These are phyloP conservation scores for Microglena sp. DNA, from an alignment of 139 green algal species.

Conservation along the genomic window DNA sequence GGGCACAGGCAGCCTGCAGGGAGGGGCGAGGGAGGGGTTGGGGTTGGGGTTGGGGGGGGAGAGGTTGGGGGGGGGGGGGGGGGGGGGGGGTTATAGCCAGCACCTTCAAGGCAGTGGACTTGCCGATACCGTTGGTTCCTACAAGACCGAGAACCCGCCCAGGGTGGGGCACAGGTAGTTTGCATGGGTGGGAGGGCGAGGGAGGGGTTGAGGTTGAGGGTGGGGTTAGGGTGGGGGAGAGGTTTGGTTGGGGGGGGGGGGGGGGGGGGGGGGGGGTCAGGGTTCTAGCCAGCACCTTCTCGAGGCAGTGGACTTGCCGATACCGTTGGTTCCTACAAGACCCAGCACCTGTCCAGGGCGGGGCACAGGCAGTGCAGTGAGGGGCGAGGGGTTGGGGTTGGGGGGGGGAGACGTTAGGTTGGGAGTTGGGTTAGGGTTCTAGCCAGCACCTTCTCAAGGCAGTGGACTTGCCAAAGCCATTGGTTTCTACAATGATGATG, in stretches of 20 bases:
- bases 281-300: conserved; percentile 87
- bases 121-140: conserved; percentile 94
- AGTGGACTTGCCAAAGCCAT: conserved; percentile 98
- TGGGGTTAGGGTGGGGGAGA: too few species aligned
- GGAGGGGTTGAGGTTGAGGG: too few species aligned
- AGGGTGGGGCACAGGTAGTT: too few species aligned
- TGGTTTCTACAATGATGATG: conserved; percentile 97
- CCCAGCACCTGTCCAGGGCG: conserved; percentile 91
- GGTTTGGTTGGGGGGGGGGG: too few species aligned
- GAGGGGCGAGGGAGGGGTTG: background rate
- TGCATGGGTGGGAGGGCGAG: too few species aligned
- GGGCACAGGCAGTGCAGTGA: conserved; percentile 78
- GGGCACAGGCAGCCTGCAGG: conserved; percentile 71
- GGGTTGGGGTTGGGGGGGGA: too few species aligned
- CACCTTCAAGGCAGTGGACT: conserved; percentile 71
- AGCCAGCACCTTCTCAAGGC: conserved; percentile 90
- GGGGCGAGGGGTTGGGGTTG: too few species aligned
- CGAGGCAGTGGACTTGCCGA: conserved; percentile 98
- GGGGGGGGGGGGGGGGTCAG: too few species aligned
- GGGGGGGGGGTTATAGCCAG: background rate
- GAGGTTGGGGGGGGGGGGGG: too few species aligned
- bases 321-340: conserved; percentile 97
- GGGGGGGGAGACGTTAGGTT: background rate
- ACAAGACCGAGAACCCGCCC: conserved; percentile 93
- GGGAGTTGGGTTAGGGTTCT: too few species aligned